Base-by-base conservation (phyloP, 352 stramenopile genomes). In the Phytophthora cactorum region DNA sequence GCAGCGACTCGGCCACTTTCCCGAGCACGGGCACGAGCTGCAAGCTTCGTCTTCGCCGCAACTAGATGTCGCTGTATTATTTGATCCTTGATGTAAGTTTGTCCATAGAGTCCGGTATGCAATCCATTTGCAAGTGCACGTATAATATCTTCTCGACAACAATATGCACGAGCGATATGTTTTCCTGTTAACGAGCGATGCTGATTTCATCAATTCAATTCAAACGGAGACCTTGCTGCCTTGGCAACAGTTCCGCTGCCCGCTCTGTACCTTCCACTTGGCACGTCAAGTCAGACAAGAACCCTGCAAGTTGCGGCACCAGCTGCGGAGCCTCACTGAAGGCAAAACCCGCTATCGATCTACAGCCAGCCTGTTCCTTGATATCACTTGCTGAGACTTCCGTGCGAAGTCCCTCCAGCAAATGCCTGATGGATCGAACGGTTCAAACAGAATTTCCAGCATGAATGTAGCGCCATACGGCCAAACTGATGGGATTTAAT, bases 1-100 rank as follows among this genome's bases (percentile, higher is more conserved):
- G 32, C 56, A 66, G 59, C 34, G 43, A 25, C 2, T 62, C 58
- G 39, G 58, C 55, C 0, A 72, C 64, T 15, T 68, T 72, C 46
- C 64, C 64, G 9, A 68, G 58, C 57, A 72, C 51, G 31, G 64
- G 64, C 44, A 72, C 57, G 32, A 72, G 64, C 52, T 72, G 64
- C 64, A 72, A 72, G 46, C 64, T 59, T 47, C 64, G 64, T 52
- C 64, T 72, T n/a, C 64, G 64, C 10, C 64, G 61, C 27, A 51
- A 72, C 36, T 72, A 72, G 29, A 63, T 62, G 51, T 59, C 50
- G 43, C 31, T 22, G 22, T 61, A 52, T 46, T 58, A 58, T 58
- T 56, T 32, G n/a, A 43, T 22, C 32, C 34, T 52, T 55, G 31
- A 43, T 61, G 51, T 58, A 52, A 28, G 9, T 53, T 32, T 66